These are phyloP conservation scores for Vachellia pachyceras DNA, from an alignment of 306 rosid genomes.

Conservation along the genomic window DNA sequence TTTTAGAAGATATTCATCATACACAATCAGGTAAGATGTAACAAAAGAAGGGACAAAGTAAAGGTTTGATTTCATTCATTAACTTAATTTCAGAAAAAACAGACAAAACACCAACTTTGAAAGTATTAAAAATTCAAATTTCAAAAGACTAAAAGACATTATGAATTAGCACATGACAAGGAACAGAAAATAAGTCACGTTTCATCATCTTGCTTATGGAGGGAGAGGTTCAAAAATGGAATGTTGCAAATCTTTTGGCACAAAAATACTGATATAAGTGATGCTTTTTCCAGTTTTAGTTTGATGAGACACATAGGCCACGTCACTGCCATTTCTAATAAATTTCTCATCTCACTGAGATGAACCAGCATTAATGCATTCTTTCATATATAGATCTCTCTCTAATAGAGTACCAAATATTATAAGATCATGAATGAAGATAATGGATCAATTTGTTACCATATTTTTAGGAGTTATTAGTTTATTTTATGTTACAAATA, in stretches of 20 bases:
- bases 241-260: background rate
- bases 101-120: background rate
- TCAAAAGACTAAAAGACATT: background rate
- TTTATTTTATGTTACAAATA: no score
- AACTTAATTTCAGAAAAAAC: background rate
- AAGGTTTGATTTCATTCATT: background rate
- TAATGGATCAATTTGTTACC: no score
- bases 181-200: background rate
- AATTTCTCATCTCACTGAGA: slow-evolving; percentile 19
- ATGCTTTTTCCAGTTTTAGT: background rate
- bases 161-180: no score
- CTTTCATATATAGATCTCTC: slow-evolving; percentile 12
- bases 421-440: no score
- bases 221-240: background rate
- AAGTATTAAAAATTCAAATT: background rate
- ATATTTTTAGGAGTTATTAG: no score
- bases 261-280: background rate
- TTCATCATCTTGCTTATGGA: background rate
- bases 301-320: background rate
- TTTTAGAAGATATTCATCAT: background rate
- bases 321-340: slow-evolving; percentile 9
- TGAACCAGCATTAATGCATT: slow-evolving; percentile 16
- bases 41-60: background rate
- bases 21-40: background rate
- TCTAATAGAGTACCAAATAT: no score